These are phyloP conservation scores for Obelidium mucronatum DNA, from an alignment of 192 early-diverging fungal species.

Conservation along the genomic window DNA sequence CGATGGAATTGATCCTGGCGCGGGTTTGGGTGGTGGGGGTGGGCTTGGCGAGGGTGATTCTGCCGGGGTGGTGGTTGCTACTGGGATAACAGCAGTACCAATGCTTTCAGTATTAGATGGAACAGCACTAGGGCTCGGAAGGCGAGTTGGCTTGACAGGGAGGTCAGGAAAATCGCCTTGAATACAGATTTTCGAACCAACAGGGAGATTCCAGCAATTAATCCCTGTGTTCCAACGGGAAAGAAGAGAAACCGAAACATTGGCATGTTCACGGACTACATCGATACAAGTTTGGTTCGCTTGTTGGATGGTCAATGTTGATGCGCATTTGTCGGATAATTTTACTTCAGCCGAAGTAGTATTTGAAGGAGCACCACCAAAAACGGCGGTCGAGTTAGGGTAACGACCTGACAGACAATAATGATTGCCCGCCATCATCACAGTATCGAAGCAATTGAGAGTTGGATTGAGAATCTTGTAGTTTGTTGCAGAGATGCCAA, in stretches of 20 bases:
- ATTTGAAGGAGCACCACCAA: background rate
- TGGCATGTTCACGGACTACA: background rate
- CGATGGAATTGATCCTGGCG: background rate
- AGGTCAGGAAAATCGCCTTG: too few relatives aligned
- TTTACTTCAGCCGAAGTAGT: background rate
- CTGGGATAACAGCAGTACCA: too few relatives aligned
- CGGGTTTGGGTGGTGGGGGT: background rate
- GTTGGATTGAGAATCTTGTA: background rate
- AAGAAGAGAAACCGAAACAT: background rate
- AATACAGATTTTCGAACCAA: too few relatives aligned
- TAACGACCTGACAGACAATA: background rate
- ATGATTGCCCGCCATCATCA: background rate
- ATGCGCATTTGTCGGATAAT: background rate
- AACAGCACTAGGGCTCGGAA: too few relatives aligned
- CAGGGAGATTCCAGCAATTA: background rate
- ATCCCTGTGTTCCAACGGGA: background rate
- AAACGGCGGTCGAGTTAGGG: background rate
- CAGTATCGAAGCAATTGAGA: background rate
- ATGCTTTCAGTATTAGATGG: too few relatives aligned
- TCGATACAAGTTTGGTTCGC: background rate
- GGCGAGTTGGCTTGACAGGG: too few relatives aligned
- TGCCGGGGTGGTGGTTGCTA: background rate
- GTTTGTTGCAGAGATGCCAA: background rate
- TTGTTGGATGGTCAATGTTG: background rate
- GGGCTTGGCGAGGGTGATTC: background rate